phyloP scores from a whole-genome alignment of 192 early-diverging fungal genomes.

The Umbelopsis vinacea region DNA sequence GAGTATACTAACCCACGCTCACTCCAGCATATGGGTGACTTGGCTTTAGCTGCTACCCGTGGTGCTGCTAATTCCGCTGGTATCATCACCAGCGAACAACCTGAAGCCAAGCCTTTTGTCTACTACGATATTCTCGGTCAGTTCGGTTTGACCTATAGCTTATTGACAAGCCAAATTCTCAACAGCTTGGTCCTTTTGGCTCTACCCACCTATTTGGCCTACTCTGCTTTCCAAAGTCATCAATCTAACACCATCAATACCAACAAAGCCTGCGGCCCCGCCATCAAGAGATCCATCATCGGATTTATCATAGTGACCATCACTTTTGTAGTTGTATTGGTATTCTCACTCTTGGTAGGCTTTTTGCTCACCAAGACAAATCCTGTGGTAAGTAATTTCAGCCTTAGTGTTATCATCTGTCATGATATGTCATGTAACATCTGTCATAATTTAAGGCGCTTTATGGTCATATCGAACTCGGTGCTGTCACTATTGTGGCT shows the following conservation, averaged over 20 bases:
- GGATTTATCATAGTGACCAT: conserved; percentile 30
- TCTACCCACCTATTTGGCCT: conserved; percentile 35
- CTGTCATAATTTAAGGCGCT: conserved; percentile 6
- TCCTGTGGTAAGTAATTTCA: conserved; percentile 37
- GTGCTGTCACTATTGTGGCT: conserved; percentile 16
- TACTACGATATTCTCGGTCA: conserved; percentile 55
- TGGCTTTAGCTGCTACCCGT: conserved; percentile 50
- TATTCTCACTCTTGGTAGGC: not conserved
- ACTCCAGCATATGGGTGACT: conserved; percentile 70
- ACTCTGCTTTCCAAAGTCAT: conserved; percentile 27
- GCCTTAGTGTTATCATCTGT: no score
- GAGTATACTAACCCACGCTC: conserved; percentile 53
- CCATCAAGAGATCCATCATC: not conserved
- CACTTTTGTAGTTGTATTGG: conserved; percentile 27
- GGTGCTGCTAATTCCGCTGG: conserved; percentile 53
- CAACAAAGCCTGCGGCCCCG: conserved; percentile 17
- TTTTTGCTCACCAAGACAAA: conserved; percentile 38
- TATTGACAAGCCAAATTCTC: conserved; percentile 27
- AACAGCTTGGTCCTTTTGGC: conserved; percentile 29
- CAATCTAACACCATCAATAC: conserved; percentile 4
- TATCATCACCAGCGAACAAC: conserved; percentile 35
- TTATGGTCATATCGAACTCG: conserved; percentile 26
- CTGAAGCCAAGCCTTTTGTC: conserved; percentile 37
- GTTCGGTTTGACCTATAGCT: conserved; percentile 46
- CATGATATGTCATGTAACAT: no score